Conservation (phyloP, 2,329 filamentous ascomycete genomes). For the Aspergillus luchuensis region DNA sequence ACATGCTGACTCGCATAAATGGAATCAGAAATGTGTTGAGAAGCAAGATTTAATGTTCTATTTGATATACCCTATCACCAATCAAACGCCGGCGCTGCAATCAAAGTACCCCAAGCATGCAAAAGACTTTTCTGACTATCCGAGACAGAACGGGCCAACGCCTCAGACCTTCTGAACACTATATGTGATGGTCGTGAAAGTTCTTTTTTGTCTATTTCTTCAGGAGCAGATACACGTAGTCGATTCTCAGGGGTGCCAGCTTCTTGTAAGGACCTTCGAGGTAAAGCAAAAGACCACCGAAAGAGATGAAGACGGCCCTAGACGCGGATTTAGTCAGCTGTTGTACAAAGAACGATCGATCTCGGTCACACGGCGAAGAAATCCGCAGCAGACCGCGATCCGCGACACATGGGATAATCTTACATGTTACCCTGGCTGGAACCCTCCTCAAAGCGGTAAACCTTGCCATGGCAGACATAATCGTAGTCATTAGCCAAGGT, state of each 20-base stretch:
- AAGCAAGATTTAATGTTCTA: conserved; percentile 32
- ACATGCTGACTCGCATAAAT: neutral
- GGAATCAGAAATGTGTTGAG: conserved; percentile 6
- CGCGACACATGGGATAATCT: conserved; percentile 46
- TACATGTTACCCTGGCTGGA: conserved; percentile 80
- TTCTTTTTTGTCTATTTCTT: conserved; percentile 68
- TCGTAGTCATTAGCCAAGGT: conserved; percentile 58
- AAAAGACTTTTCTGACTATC: conserved; percentile 28
- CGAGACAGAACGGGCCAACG: conserved; percentile 3
- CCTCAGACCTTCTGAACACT: neutral
- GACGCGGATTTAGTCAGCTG: conserved; percentile 29
- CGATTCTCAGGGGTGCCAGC: conserved; percentile 85
- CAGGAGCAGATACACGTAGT: conserved; percentile 88
- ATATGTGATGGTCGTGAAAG: neutral
- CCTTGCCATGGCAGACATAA: conserved; percentile 56
- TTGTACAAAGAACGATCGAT: neutral
- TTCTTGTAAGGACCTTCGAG: conserved; percentile 95
- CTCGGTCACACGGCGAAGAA: neutral
- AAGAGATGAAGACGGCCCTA: conserved; percentile 92
- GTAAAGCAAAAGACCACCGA: conserved; percentile 86
- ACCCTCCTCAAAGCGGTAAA: conserved; percentile 55
- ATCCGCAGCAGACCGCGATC: neutral
- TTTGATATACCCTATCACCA: conserved; percentile 40
- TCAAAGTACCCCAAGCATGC: conserved; percentile 30
- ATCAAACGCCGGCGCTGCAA: conserved; percentile 48